phyloP scores from a whole-genome alignment of 2,329 filamentous ascomycete genomes.

The Ophiostoma ulmi region DNA sequence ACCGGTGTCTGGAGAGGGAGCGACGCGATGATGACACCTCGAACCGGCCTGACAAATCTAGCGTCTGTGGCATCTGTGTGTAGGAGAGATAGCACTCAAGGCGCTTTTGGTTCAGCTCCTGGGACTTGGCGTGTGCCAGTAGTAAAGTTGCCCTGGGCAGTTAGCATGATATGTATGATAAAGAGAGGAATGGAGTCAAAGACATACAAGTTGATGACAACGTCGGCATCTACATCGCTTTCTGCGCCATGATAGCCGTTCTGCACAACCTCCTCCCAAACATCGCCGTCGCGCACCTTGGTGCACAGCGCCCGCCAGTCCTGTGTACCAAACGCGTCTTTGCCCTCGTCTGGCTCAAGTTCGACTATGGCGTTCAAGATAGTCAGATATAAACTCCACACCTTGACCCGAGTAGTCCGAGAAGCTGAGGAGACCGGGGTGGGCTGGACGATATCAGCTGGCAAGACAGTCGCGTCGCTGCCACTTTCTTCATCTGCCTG shows the following conservation, averaged over 20 bases:
- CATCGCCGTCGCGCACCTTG: conserved; percentile 78
- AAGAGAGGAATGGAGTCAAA: conserved; percentile 10
- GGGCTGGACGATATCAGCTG: conserved; percentile 39
- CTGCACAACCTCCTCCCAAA: conserved; percentile 92
- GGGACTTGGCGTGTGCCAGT: conserved; percentile 80
- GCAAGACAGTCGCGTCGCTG: conserved; percentile 1
- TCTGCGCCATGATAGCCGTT: conserved; percentile 85
- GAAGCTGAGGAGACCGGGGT: conserved; percentile 77
- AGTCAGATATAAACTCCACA: conserved; percentile 95
- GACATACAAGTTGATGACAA: conserved; percentile 78
- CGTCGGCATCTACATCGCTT: conserved; percentile 87
- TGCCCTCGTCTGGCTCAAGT: conserved; percentile 83
- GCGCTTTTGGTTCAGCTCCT: conserved; percentile 76
- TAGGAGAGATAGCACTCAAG: conserved; percentile 86
- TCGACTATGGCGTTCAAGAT: conserved; percentile 88
- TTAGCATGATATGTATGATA: conserved; percentile 27
- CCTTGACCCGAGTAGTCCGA: conserved; percentile 79
- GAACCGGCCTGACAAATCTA: conserved; percentile 65
- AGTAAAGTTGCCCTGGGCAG: conserved; percentile 73
- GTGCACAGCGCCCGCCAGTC: conserved; percentile 77
- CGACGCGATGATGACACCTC: conserved; percentile 37
- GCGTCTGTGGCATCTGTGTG: conserved; percentile 59
- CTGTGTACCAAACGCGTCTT: conserved; percentile 75
- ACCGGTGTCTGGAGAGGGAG: conserved; percentile 31
- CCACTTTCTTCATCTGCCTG: conserved; percentile 35